A percentile compares a stretch with the other conserved stretches of the same genome.
These are phyloP conservation scores for Aspergillus tamarii DNA, from an alignment of 2,329 filamentous ascomycete species.

Conservation along the genomic window DNA sequence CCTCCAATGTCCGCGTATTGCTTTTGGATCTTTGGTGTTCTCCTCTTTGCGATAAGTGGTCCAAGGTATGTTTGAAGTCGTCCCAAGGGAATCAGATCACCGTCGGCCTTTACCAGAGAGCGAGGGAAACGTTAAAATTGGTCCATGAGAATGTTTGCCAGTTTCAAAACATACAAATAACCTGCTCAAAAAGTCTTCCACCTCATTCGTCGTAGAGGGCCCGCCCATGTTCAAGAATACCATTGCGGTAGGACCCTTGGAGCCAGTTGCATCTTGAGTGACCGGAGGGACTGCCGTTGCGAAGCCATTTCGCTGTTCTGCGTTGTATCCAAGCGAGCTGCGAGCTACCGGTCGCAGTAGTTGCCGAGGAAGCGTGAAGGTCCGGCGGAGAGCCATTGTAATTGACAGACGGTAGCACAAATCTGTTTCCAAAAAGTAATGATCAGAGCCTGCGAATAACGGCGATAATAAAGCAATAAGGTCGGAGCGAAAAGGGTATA, in stretches of 20 bases:
- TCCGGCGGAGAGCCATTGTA: slow-evolving; percentile 47
- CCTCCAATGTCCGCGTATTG: slow-evolving; percentile 95
- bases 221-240: slow-evolving; percentile 99
- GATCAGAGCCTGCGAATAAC: neutral
- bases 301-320: slow-evolving; percentile 38
- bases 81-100: slow-evolving; percentile 92
- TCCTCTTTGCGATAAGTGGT: slow-evolving; percentile 78
- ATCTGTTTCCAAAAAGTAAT: neutral
- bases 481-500: neutral
- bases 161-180: slow-evolving; percentile 71
- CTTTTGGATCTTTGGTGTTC: slow-evolving; percentile 94
- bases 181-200: slow-evolving; percentile 84
- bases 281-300: slow-evolving; percentile 74
- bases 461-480: neutral
- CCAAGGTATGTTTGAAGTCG: slow-evolving; percentile 89
- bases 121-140: slow-evolving; percentile 10
- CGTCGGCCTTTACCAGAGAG: slow-evolving; percentile 69
- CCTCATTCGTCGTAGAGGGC: slow-evolving; percentile 83
- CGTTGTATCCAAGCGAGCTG: slow-evolving; percentile 25
- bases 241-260: slow-evolving; percentile 89
- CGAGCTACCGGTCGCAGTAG: slow-evolving; percentile 30
- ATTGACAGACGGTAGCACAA: neutral
- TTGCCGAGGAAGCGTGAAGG: slow-evolving; percentile 36
- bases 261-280: slow-evolving; percentile 71
- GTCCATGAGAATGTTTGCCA: neutral